Conservation (phyloP, 805 yeast genomes). For the Zygoascus biomembranicola region DNA sequence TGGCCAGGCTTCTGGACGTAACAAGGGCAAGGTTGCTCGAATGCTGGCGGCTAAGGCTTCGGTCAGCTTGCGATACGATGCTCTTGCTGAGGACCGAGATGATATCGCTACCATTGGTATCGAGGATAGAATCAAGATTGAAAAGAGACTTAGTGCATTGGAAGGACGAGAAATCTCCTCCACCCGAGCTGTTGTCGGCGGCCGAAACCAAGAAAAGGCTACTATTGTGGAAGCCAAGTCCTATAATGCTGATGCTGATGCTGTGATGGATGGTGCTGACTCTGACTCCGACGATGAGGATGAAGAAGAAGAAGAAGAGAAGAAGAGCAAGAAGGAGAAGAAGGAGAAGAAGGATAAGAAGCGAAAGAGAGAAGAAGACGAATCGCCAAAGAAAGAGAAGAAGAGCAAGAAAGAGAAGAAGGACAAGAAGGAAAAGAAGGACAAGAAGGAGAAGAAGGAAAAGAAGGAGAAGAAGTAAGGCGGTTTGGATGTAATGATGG, state of each 20-base stretch:
- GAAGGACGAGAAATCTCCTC: slow-evolving; percentile 97
- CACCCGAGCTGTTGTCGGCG: slow-evolving; percentile 64
- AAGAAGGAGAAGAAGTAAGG: slow-evolving; percentile 31
- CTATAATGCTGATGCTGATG: slow-evolving; percentile 94
- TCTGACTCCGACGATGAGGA: slow-evolving; percentile 56
- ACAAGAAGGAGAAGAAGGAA: slow-evolving; percentile 27
- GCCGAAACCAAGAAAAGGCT: slow-evolving; percentile 70
- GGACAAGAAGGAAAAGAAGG: slow-evolving; percentile 24
- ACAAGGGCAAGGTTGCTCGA: slow-evolving; percentile 98
- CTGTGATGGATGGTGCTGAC: slow-evolving; percentile 68
- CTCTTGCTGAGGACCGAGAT: slow-evolving; percentile 85
- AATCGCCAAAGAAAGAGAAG: slow-evolving; percentile 46
- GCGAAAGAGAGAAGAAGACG: slow-evolving; percentile 25
- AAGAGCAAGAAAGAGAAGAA: slow-evolving; percentile 30
- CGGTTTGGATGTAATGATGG: slow-evolving; percentile 16
- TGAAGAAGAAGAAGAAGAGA: slow-evolving; percentile 33
- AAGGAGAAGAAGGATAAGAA: slow-evolving; percentile 23
- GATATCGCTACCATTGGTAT: slow-evolving; percentile 92
- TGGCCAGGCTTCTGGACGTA: slow-evolving; percentile 96
- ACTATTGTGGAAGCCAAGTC: slow-evolving; percentile 78
- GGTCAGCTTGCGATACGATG: slow-evolving; percentile 92
- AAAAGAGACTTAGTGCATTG: slow-evolving; percentile 83
- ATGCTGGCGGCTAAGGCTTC: slow-evolving; percentile 98
- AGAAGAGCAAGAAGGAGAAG: slow-evolving; percentile 32
- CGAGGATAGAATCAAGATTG: slow-evolving; percentile 86